phyloP scores from a whole-genome alignment of 2,329 filamentous ascomycete species.

The Lachnellula hyalina region DNA sequence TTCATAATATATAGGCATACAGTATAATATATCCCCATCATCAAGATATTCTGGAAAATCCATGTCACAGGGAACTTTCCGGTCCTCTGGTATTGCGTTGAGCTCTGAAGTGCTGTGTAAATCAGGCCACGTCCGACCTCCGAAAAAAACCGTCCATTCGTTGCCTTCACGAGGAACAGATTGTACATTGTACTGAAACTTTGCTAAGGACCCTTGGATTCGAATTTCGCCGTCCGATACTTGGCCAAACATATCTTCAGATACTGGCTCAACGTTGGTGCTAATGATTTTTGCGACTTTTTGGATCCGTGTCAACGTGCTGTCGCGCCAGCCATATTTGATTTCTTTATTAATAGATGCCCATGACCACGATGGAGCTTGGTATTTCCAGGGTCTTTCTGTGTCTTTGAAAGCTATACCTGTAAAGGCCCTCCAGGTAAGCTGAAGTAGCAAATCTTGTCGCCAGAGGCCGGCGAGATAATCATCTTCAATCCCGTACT shows the following conservation, averaged over 20 bases:
- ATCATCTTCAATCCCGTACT: conserved; percentile 1
- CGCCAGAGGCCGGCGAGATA: conserved; percentile 16
- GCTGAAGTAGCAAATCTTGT: conserved; percentile 2
- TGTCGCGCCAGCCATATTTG: background rate
- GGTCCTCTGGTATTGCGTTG: background rate
- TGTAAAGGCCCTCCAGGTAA: conserved; percentile 2
- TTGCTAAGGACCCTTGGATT: background rate
- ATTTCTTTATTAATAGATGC: conserved; percentile 5
- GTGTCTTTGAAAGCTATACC: background rate
- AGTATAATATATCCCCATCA: background rate
- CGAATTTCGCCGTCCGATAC: background rate
- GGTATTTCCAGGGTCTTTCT: background rate
- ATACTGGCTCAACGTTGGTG: background rate
- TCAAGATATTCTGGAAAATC: background rate
- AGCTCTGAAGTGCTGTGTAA: background rate
- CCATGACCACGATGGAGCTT: conserved; percentile 12
- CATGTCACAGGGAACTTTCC: background rate
- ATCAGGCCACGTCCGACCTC: background rate
- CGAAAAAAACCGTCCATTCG: background rate
- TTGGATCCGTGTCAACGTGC: background rate
- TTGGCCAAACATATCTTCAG: background rate
- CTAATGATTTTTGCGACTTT: background rate
- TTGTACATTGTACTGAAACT: background rate
- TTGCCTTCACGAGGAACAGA: background rate
- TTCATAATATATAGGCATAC: background rate